Evolutionary conservation across 2,329 filamentous ascomycete species (phyloP).

Genomic region (Neoarthrinium moseri): DNA sequence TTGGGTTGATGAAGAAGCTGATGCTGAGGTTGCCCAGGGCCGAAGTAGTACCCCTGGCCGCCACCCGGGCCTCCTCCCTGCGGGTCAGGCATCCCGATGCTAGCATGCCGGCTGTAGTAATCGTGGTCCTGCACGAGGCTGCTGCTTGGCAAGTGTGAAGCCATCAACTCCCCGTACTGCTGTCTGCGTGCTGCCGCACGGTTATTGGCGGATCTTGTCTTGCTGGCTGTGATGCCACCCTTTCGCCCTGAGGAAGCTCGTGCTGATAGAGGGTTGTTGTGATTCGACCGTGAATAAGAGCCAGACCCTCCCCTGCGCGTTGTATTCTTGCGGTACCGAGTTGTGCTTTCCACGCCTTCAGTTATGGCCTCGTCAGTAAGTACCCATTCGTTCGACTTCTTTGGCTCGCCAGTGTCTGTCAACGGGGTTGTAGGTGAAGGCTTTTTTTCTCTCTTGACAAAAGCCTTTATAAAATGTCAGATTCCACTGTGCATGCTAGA

Average conservation of each 20-base stretch:
- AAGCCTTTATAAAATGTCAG: conserved; percentile 25
- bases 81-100: conserved; percentile 4
- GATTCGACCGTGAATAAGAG: conserved; percentile 3
- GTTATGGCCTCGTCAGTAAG: conserved; percentile 68
- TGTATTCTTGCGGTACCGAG: conserved; percentile 60
- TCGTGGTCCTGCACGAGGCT: background rate
- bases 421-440: conserved; percentile 33
- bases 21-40: conserved; percentile 3
- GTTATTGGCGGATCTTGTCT: conserved; percentile 18
- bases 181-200: conserved; percentile 11
- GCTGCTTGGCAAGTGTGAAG: conserved; percentile 8
- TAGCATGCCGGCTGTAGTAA: conserved; percentile 10
- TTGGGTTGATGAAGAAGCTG: conserved; percentile 6
- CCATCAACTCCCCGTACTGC: conserved; percentile 8
- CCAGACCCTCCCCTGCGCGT: conserved; percentile 18
- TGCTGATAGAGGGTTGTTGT: conserved; percentile 15
- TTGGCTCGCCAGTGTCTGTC: conserved; percentile 46
- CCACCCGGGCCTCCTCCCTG: conserved; percentile 7
- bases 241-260: conserved; percentile 25
- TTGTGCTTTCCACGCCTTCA: conserved; percentile 81
- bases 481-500: background rate
- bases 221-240: conserved; percentile 23
- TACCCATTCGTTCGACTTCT: conserved; percentile 75
- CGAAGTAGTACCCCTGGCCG: conserved; percentile 14
- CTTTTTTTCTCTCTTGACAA: conserved; percentile 43